A percentile compares a stretch with the other conserved stretches of the same genome.
These are phyloP conservation scores for Lippia alba DNA, from an alignment of 305 asterid species.

Conservation along the genomic window DNA sequence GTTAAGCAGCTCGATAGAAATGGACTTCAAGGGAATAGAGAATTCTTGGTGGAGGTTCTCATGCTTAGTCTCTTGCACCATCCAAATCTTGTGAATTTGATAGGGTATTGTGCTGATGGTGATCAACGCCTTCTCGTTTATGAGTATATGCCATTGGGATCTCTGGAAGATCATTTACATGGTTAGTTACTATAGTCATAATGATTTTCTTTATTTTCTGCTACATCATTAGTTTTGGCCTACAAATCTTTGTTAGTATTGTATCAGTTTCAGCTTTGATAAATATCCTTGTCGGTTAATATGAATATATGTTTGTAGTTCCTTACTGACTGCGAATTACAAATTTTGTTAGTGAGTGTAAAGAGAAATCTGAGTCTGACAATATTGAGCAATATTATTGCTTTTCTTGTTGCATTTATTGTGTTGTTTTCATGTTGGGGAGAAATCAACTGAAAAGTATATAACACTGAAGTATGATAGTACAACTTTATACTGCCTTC, in stretches of 20 bases:
- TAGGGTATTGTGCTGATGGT: conserved; percentile 94
- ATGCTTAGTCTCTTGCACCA: conserved; percentile 95
- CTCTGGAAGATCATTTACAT: conserved; percentile 90
- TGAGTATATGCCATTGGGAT: conserved; percentile 94
- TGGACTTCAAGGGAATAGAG: conserved; percentile 92
- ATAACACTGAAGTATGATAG: neutral
- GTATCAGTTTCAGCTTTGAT: neutral
- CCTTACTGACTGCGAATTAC: too few species aligned
- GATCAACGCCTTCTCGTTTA: conserved; percentile 93
- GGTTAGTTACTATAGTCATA: conserved; percentile 56
- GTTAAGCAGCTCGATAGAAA: conserved; percentile 89
- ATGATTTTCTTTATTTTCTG: conserved; percentile 20
- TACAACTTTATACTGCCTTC: neutral
- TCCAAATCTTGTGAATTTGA: conserved; percentile 84
- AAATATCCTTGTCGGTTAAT: too few species aligned
- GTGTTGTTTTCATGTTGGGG: neutral
- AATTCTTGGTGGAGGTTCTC: conserved; percentile 89
- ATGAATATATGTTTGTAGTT: too few species aligned
- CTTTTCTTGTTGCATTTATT: too few species aligned
- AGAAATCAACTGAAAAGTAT: neutral
- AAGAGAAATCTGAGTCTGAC: too few species aligned
- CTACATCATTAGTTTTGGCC: neutral
- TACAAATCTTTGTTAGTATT: neutral
- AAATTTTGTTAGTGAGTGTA: too few species aligned
- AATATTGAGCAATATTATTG: too few species aligned